phyloP scores from a whole-genome alignment of 495 filamentous ascomycete genomes.

The Podospora conica region DNA sequence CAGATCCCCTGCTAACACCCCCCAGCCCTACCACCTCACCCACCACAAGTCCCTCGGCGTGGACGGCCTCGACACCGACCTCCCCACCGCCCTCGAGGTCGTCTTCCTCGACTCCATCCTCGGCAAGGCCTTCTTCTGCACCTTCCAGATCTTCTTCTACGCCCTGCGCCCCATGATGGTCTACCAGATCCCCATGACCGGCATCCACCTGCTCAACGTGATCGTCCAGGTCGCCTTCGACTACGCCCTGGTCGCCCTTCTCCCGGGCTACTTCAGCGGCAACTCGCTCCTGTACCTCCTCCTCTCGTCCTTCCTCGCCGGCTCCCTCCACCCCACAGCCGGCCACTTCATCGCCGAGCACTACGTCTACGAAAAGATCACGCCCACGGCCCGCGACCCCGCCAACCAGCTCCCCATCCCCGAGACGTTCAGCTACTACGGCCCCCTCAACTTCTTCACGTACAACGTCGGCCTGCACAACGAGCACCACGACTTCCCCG shows the following conservation, averaged over 20 bases:
- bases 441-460: constrained; percentile 81
- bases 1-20: constrained; percentile 1
- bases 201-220: constrained; percentile 78
- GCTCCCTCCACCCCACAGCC: constrained; percentile 87
- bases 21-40: constrained; percentile 90
- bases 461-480: constrained; percentile 98
- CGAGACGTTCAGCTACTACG: constrained; percentile 98
- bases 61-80: constrained; percentile 90
- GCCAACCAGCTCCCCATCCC: constrained; percentile 58
- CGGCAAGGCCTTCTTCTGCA: constrained; percentile 98
- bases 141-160: constrained; percentile 99
- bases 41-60: constrained; percentile 99
- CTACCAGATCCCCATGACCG: constrained; percentile 81
- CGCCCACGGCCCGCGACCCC: constrained; percentile 53
- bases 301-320: constrained; percentile 84
- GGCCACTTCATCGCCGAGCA: constrained; percentile 99
- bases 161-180: constrained; percentile 96
- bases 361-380: constrained; percentile 83
- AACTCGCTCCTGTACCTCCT: constrained; percentile 72
- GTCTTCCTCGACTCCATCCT: constrained; percentile 92
- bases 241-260: constrained; percentile 50
- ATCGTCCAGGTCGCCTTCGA: constrained; percentile 73
- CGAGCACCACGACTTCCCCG: constrained; percentile 98
- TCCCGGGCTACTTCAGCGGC: constrained; percentile 40
- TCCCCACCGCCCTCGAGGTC: constrained; percentile 88